These are phyloP conservation scores for Fraxinus albicans DNA, from an alignment of 305 asterid species.

Conservation along the genomic window DNA sequence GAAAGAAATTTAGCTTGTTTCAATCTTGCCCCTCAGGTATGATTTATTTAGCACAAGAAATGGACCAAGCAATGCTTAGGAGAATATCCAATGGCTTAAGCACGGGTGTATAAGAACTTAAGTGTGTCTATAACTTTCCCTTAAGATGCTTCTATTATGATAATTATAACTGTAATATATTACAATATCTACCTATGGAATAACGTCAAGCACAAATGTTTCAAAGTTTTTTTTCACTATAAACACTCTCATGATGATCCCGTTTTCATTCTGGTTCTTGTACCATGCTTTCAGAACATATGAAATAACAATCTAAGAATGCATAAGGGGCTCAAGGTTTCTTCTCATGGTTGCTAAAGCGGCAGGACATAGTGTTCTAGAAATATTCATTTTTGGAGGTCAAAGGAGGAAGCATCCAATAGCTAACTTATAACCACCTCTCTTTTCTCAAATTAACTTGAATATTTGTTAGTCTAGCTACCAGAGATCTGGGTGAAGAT, in stretches of 20 bases:
- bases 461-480: constrained; percentile 5
- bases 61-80: not conserved
- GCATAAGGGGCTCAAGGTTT: not conserved
- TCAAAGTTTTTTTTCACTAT: not conserved
- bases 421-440: not conserved
- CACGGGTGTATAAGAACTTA: not conserved
- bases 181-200: not conserved
- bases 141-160: not conserved
- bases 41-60: not conserved
- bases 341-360: not conserved
- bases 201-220: not conserved
- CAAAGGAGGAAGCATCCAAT: not conserved
- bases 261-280: not conserved
- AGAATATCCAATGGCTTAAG: not conserved
- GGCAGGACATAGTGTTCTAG: not conserved
- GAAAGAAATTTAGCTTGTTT: not conserved
- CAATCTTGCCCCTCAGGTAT: not conserved
- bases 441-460: not conserved
- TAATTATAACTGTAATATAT: not conserved
- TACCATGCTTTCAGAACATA: constrained; percentile 7
- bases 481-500: constrained; percentile 7
- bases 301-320: not conserved
- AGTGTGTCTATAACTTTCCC: not conserved
- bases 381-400: not conserved
- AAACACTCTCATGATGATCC: not conserved